phyloP scores from a whole-genome alignment of 345 rosid species.

The Eutrema yunnanense region DNA sequence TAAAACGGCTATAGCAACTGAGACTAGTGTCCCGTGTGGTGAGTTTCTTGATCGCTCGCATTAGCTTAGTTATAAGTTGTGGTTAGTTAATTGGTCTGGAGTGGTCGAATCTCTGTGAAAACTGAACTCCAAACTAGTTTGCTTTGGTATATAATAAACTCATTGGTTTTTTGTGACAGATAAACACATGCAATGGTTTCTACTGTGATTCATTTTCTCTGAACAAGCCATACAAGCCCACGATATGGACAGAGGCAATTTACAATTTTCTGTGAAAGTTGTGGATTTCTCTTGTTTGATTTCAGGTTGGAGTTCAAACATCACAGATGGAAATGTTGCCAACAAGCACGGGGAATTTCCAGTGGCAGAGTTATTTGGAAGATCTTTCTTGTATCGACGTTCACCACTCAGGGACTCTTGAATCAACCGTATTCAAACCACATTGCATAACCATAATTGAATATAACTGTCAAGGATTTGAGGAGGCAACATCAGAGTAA shows the following conservation, averaged over 20 bases:
- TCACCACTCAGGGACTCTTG: conserved; percentile 65
- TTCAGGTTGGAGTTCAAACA: conserved; percentile 91
- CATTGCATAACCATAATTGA: too few species aligned
- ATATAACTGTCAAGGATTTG: too few species aligned
- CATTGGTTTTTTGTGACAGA: conserved; percentile 41
- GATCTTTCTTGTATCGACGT: conserved; percentile 68
- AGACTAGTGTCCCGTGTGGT: too few species aligned
- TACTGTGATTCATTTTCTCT: conserved; percentile 89
- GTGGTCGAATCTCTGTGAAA: background rate
- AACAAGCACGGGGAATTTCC: conserved; percentile 41
- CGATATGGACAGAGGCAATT: conserved; percentile 89
- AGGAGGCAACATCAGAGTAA: too few species aligned
- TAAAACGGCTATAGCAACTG: too few species aligned
- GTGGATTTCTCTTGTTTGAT: conserved; percentile 1
- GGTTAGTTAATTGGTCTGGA: background rate
- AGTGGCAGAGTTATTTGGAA: conserved; percentile 88
- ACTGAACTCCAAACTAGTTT: background rate
- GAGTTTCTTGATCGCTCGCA: background rate
- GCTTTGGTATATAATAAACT: background rate
- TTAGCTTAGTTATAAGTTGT: background rate
- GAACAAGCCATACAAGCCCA: conserved; percentile 29
- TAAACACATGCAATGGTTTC: conserved; percentile 98
- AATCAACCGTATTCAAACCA: too few species aligned
- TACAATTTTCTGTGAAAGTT: background rate
- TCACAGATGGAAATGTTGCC: conserved; percentile 92